Conservation (phyloP, 495 filamentous ascomycete species). For the Aspergillus funiculosus region DNA sequence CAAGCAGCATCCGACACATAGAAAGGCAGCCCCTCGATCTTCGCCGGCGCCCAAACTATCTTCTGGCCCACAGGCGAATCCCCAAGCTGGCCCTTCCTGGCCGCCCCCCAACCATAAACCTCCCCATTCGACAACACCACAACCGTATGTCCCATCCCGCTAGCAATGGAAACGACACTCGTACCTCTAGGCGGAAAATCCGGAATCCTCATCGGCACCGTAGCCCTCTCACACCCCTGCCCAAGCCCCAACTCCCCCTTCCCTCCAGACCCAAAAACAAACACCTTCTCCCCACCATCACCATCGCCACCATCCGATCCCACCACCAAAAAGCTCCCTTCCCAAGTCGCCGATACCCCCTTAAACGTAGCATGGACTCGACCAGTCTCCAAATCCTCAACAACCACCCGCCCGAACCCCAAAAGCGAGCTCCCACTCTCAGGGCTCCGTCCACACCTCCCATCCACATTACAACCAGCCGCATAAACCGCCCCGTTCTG, state of each 20-base stretch:
- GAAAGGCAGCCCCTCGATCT: conserved; percentile 52
- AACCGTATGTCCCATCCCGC: conserved; percentile 72
- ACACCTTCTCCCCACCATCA: conserved; percentile 44
- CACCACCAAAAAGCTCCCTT: conserved; percentile 55
- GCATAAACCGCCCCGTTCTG: conserved; percentile 52
- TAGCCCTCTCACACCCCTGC: conserved; percentile 12
- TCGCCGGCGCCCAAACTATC: conserved; percentile 53
- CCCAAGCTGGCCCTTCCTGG: conserved; percentile 79
- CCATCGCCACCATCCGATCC: neutral
- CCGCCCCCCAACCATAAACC: conserved; percentile 83
- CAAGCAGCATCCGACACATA: conserved; percentile 54
- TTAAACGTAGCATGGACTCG: conserved; percentile 23
- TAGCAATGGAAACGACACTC: conserved; percentile 52
- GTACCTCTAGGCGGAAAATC: conserved; percentile 56
- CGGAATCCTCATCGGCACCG: conserved; percentile 29
- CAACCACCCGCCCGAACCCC: conserved; percentile 26
- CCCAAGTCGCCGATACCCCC: conserved; percentile 66
- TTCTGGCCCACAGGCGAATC: conserved; percentile 29
- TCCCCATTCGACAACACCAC: conserved; percentile 67
- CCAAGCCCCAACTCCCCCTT: conserved; percentile 72
- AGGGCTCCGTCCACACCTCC: conserved; percentile 30
- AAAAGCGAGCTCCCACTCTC: conserved; percentile 9
- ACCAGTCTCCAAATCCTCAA: conserved; percentile 14
- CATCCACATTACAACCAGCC: conserved; percentile 54
- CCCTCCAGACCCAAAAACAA: conserved; percentile 54